These are phyloP conservation scores for Trypanosoma scelopori DNA, from an alignment of 208 protist species.

Conservation along the genomic window DNA sequence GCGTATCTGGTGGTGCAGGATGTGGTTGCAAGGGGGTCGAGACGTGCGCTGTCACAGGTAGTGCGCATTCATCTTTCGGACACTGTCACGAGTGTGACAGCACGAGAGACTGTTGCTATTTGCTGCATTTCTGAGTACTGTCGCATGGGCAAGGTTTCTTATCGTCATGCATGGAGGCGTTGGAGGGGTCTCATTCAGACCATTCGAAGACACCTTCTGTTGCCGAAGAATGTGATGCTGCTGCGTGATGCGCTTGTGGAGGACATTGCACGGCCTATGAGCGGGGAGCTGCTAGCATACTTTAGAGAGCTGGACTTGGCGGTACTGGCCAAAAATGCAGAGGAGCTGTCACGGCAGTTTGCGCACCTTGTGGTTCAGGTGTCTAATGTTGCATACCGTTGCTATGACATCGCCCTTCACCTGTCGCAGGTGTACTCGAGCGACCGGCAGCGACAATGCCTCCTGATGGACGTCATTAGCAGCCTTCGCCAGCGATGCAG, in stretches of 20 bases:
- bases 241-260: conserved; percentile 56
- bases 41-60: conserved; percentile 22
- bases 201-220: conserved; percentile 28
- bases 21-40: neutral
- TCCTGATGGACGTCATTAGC: conserved; percentile 32
- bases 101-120: conserved; percentile 30
- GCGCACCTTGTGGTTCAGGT: conserved; percentile 26
- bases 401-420: conserved; percentile 34
- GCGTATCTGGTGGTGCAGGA: conserved; percentile 21
- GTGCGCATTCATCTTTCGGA: conserved; percentile 33
- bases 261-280: conserved; percentile 39
- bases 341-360: conserved; percentile 23
- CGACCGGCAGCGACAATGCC: conserved; percentile 15
- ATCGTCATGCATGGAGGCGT: conserved; percentile 19
- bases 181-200: conserved; percentile 34
- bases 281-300: conserved; percentile 33
- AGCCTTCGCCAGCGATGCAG: conserved; percentile 41
- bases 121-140: conserved; percentile 57
- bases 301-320: conserved; percentile 34
- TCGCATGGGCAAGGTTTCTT: conserved; percentile 33
- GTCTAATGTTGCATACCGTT: conserved; percentile 24
- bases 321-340: conserved; percentile 35
- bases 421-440: conserved; percentile 15
- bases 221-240: conserved; percentile 49
- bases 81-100: conserved; percentile 29